These are phyloP conservation scores for Rhizopogon vinicolor DNA, from an alignment of 768 basidiomycete species.

Conservation along the genomic window DNA sequence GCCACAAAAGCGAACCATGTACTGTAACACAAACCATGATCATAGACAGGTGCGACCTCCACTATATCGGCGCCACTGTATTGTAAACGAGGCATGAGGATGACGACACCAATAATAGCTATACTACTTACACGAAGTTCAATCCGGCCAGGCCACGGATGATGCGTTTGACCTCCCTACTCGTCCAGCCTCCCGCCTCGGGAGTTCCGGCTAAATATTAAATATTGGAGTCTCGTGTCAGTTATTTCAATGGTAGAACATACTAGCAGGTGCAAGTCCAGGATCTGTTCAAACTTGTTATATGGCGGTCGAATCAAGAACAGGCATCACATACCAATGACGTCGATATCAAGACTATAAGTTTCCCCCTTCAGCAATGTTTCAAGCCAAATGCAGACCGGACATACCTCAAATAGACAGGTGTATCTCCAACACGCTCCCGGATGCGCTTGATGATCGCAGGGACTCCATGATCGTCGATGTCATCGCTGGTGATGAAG, in stretches of 20 bases:
- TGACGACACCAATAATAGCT: background rate
- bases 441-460: slow-evolving; percentile 71
- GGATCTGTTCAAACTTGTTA: slow-evolving; percentile 46
- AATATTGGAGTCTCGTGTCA: background rate
- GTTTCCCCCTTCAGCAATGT: background rate
- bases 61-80: slow-evolving; percentile 66
- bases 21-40: slow-evolving; percentile 42
- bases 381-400: background rate
- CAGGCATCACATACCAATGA: slow-evolving; percentile 47
- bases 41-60: slow-evolving; percentile 72
- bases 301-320: background rate
- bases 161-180: slow-evolving; percentile 76
- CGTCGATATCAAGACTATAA: slow-evolving; percentile 73
- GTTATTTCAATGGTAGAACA: slow-evolving; percentile 20
- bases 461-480: slow-evolving; percentile 72
- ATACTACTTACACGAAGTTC: slow-evolving; percentile 64
- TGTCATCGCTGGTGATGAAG: slow-evolving; percentile 74
- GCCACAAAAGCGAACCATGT: background rate
- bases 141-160: slow-evolving; percentile 74
- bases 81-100: background rate
- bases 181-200: slow-evolving; percentile 83
- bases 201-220: slow-evolving; percentile 66
- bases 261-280: slow-evolving; percentile 73
- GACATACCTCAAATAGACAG: slow-evolving; percentile 66
- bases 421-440: slow-evolving; percentile 63